phyloP scores from a whole-genome alignment of 176 grass and related monocot species.

The Oryza glaberrima region DNA sequence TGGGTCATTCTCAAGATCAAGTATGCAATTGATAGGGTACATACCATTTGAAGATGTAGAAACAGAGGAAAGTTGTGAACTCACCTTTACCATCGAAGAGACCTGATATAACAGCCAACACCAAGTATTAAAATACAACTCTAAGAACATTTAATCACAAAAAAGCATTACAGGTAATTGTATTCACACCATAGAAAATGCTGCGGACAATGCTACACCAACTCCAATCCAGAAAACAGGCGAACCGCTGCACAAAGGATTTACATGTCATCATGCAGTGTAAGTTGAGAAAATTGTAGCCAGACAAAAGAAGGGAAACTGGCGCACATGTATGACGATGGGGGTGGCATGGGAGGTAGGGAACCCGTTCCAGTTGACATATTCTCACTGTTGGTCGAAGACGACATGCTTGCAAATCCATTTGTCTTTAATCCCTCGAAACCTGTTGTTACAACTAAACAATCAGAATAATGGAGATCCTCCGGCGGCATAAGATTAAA shows the following conservation, averaged over 20 bases:
- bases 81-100: conserved; percentile 87
- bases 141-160: background rate
- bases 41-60: conserved; percentile 41
- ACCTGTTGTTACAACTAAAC: conserved; percentile 24
- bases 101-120: conserved; percentile 60
- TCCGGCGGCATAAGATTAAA: background rate
- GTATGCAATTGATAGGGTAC: conserved; percentile 21
- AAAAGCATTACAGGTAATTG: conserved; percentile 9
- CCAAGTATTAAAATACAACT: conserved; percentile 33
- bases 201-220: conserved; percentile 83
- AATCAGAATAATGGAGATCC: conserved; percentile 18
- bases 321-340: conserved; percentile 62
- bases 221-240: conserved; percentile 98
- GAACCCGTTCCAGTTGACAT: conserved; percentile 58
- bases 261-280: conserved; percentile 2
- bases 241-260: conserved; percentile 68
- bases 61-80: conserved; percentile 28
- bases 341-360: conserved; percentile 53
- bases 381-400: conserved; percentile 54
- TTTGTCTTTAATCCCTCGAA: conserved; percentile 52
- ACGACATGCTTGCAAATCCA: conserved; percentile 73
- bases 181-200: conserved; percentile 71
- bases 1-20: background rate
- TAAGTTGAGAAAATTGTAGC: background rate
- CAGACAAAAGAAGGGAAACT: background rate